Conservation (phyloP, 1,139 yeast species). For the Geotrichum bryndzae region DNA sequence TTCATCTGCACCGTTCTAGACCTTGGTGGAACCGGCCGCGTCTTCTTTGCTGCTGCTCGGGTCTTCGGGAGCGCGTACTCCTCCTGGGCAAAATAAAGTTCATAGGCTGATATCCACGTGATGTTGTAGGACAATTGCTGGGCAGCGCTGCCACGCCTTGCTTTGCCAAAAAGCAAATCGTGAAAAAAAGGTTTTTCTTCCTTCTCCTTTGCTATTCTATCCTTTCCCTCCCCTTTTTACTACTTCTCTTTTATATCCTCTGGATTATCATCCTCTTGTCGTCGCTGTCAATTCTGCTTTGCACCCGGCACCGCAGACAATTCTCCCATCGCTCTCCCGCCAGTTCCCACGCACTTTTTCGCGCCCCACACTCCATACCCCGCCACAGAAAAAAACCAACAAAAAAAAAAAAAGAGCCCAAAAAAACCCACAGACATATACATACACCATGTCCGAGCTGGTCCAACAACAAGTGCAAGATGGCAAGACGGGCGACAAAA, state of each 20-base stretch:
- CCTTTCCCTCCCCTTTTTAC: neutral
- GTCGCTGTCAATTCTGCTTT: neutral
- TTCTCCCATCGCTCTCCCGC: neutral
- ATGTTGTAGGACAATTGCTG: too few species aligned
- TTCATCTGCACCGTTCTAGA: too few species aligned
- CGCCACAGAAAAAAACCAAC: neutral
- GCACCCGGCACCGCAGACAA: neutral
- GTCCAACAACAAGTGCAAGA: constrained; percentile 67
- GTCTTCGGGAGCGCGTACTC: too few species aligned
- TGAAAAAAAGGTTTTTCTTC: neutral
- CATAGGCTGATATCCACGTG: too few species aligned
- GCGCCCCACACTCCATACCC: neutral
- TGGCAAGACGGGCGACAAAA: constrained; percentile 63
- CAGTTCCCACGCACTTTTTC: neutral
- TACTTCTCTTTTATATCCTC: neutral
- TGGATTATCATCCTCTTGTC: neutral
- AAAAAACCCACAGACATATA: neutral
- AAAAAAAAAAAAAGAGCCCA: neutral
- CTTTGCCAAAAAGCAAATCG: neutral
- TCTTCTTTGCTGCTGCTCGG: too few species aligned
- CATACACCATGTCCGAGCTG: constrained; percentile 34
- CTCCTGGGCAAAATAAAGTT: too few species aligned
- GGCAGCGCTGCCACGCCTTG: too few species aligned
- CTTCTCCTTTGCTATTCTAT: neutral
- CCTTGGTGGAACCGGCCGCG: too few species aligned